Evolutionary conservation across 495 filamentous ascomycete species (phyloP), one percentile per base, ranked within the genome.

Genomic region (Annulohypoxylon maeteangense): DNA sequence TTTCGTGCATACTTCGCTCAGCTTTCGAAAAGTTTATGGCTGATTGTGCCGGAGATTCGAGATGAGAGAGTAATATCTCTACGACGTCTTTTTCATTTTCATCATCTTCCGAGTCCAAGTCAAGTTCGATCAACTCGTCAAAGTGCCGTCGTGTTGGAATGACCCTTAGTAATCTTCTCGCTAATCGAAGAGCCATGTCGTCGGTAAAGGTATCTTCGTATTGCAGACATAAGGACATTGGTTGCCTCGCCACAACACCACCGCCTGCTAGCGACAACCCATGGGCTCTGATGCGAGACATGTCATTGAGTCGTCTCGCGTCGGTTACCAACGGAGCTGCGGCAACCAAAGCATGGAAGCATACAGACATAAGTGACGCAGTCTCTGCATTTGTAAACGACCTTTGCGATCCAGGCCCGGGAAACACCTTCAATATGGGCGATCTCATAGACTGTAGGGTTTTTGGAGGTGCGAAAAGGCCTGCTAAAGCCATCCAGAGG

Each of bases 401-500:
- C 12, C 73, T 74, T 42, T 80, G 74, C 20, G 71, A 56, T 25
- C 64, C 77, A 27, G 71, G 60, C 23, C 64, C 77, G 50, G 78
- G 79, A 62, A 84, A 81, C 16, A 82, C 65, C 63, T 80, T 84
- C 11, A 76, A 64, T 4, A 80, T 81, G 6, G 79, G 78, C 7
- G 81, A 83, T 6, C 79, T 79, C 48, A 77, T 72, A 27, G 73
- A 73, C 68, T 84, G 80, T 12, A 93, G 82, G 18, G 85, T 78
- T 55, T 82, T 83, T 1, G 91, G 90, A 0, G 90, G 88, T 23
- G 85, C 81, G 74, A 93, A 95, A 11, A 95, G 78, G 36, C 84
- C 81, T 22, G 88, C 88, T n/a, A 90, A 76, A 7, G 90, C 87
- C 74, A 84, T 84, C 93, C 93, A 96, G 4, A 97, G 79, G 65